A percentile compares a stretch with the other conserved stretches of the same genome.
Conservation (phyloP, 2,329 filamentous ascomycete species). For the Nigrograna mackinnonii region DNA sequence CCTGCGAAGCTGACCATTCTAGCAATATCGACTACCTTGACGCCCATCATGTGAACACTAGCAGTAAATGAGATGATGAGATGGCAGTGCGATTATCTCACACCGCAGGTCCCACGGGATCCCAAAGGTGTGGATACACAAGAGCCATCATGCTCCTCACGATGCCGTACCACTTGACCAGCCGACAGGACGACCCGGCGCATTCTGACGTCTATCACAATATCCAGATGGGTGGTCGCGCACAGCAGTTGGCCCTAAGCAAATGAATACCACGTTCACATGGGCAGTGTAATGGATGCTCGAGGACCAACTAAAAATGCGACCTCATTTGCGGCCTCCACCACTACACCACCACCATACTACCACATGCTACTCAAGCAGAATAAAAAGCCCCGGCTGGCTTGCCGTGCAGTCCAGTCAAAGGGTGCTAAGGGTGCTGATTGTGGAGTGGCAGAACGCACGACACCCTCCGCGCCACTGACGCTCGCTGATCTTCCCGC, state of each 20-base stretch:
- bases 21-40: conserved; percentile 8
- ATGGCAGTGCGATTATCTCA: conserved; percentile 7
- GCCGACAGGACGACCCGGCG: not conserved
- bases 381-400: too few relatives aligned
- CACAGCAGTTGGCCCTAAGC: conserved; percentile 11
- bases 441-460: too few relatives aligned
- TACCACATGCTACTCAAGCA: too few relatives aligned
- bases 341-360: too few relatives aligned
- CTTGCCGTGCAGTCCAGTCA: too few relatives aligned
- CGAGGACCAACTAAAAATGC: not conserved
- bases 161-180: not conserved
- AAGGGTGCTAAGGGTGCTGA: too few relatives aligned
- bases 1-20: too few relatives aligned
- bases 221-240: conserved; percentile 3
- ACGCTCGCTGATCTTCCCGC: conserved; percentile 6
- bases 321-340: conserved; percentile 13
- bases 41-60: conserved; percentile 12
- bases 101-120: conserved; percentile 4
- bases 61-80: conserved; percentile 6
- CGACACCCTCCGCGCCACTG: conserved; percentile 3
- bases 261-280: conserved; percentile 15
- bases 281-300: conserved; percentile 2
- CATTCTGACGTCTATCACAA: conserved; percentile 6
- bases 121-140: conserved; percentile 10
- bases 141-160: conserved; percentile 4